Evolutionary conservation across 208 protist species (phyloP).

Genomic region (Acanthamoeba triangularis): DNA sequence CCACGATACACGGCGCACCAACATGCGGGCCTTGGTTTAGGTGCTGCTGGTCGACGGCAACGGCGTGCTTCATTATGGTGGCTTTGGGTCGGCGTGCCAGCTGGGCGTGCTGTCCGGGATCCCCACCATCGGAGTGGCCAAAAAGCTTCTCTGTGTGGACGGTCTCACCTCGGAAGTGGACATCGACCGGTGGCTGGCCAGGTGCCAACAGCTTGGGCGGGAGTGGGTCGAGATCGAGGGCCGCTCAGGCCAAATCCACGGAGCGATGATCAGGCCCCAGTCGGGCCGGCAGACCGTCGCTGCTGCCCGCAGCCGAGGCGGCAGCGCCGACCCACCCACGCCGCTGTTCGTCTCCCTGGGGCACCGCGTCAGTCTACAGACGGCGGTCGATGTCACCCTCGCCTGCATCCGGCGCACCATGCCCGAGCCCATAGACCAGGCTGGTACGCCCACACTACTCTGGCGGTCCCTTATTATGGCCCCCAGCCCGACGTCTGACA

Average conservation of each 20-base stretch:
- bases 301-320: background rate
- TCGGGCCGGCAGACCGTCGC: background rate
- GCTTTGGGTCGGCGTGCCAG: constrained; percentile 96
- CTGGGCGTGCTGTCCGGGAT: constrained; percentile 94
- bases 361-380: constrained; percentile 28
- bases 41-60: constrained; percentile 97
- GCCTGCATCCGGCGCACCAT: constrained; percentile 34
- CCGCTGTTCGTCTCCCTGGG: constrained; percentile 55
- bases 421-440: constrained; percentile 31
- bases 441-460: background rate
- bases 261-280: background rate
- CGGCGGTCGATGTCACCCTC: background rate
- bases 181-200: background rate
- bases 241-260: background rate
- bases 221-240: constrained; percentile 29
- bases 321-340: background rate
- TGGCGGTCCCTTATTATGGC: too few relatives aligned
- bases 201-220: background rate
- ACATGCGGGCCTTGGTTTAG: background rate
- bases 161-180: constrained; percentile 84
- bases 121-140: constrained; percentile 93
- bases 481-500: too few relatives aligned
- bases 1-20: too few relatives aligned
- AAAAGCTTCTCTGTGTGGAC: constrained; percentile 94
- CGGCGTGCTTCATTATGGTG: constrained; percentile 95